Conservation (phyloP, 2,329 filamentous ascomycete species). For the Ascochyta viciae-villosae region DNA sequence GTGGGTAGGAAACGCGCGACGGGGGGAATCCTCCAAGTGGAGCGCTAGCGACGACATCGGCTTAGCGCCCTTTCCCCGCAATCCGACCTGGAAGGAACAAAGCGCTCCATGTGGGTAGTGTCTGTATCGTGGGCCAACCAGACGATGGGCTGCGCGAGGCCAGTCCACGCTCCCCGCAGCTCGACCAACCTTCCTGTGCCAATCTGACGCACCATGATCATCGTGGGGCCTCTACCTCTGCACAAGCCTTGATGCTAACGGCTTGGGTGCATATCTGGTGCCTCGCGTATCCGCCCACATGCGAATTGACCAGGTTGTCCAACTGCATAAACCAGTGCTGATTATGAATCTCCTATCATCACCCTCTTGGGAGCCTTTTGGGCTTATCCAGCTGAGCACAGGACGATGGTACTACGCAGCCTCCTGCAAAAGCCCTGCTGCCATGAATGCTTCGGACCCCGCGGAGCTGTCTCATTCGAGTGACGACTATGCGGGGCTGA, state of each 20-base stretch:
- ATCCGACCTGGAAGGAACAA: conserved; percentile 35
- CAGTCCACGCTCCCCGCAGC: conserved; percentile 25
- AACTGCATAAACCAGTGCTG: conserved; percentile 14
- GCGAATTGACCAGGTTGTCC: conserved; percentile 13
- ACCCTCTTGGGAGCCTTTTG: not conserved
- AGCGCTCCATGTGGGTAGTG: conserved; percentile 30
- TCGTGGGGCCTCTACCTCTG: conserved; percentile 22
- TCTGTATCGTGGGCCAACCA: conserved; percentile 10
- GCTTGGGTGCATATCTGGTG: conserved; percentile 22
- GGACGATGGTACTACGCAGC: conserved; percentile 11
- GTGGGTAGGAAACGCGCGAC: conserved; percentile 17
- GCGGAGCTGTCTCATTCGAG: conserved; percentile 18
- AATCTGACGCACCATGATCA: conserved; percentile 32
- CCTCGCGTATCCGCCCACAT: conserved; percentile 16
- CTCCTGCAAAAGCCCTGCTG: conserved; percentile 1
- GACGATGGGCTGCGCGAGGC: not conserved
- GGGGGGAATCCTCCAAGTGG: conserved; percentile 3
- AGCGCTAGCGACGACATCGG: conserved; percentile 13
- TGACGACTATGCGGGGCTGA: conserved; percentile 20
- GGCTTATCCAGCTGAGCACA: not conserved
- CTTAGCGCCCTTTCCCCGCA: conserved; percentile 45
- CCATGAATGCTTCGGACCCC: conserved; percentile 3
- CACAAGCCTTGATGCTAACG: conserved; percentile 26
- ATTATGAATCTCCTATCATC: conserved; percentile 5
- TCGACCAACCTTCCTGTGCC: conserved; percentile 29